Conservation (phyloP, 768 basidiomycete genomes). For the Trametes coccinea region DNA sequence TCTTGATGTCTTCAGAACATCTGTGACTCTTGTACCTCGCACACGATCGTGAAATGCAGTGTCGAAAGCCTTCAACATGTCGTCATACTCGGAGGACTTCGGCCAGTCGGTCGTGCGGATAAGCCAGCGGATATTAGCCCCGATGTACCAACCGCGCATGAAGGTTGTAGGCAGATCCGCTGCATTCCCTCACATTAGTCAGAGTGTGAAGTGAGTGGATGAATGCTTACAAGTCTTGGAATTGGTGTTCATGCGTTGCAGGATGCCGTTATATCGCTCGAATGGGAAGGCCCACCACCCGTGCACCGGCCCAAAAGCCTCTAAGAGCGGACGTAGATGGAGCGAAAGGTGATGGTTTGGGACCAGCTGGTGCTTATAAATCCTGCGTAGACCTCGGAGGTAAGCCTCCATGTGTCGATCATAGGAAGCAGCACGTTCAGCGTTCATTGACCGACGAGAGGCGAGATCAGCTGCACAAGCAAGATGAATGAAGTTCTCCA, state of each 20-base stretch:
- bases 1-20: too few species aligned
- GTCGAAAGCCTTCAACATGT: not conserved
- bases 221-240: constrained; percentile 1
- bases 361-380: constrained; percentile 30
- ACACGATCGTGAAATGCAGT: not conserved
- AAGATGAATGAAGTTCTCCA: constrained; percentile 35
- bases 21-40: not conserved
- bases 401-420: constrained; percentile 23
- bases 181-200: not conserved
- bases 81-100: not conserved
- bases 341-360: constrained; percentile 37
- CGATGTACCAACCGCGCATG: constrained; percentile 6
- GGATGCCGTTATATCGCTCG: constrained; percentile 32
- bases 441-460: constrained; percentile 13
- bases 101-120: not conserved
- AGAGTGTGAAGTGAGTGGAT: not conserved
- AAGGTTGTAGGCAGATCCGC: not conserved
- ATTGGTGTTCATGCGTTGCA: constrained; percentile 32
- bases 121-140: not conserved
- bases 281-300: constrained; percentile 30
- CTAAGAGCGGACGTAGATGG: constrained; percentile 32
- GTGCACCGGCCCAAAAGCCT: constrained; percentile 33
- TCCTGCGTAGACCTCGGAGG: constrained; percentile 12
- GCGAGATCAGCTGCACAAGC: constrained; percentile 25
- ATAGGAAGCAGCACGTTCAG: constrained; percentile 4